Conservation (phyloP, 2,329 filamentous ascomycete genomes). For the Westerdykella sp. region DNA sequence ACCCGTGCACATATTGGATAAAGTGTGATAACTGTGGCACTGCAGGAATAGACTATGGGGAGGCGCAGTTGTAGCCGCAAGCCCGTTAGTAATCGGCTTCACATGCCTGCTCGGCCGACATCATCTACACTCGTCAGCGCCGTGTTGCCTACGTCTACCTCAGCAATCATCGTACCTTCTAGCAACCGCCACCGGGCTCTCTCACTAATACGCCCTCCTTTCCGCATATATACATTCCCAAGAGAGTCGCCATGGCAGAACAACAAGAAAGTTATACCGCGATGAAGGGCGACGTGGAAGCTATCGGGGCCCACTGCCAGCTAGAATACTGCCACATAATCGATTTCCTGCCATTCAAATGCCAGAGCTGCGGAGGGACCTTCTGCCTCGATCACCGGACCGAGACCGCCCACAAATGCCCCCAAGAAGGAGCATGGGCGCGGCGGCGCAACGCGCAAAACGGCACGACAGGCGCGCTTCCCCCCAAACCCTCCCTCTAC, state of each 20-base stretch:
- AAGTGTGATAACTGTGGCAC: too few relatives aligned
- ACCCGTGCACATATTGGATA: too few relatives aligned
- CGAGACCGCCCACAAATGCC: conserved; percentile 70
- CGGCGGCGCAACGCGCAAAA: conserved; percentile 39
- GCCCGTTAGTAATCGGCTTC: background rate
- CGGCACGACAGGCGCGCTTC: conserved; percentile 19
- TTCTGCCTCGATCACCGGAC: conserved; percentile 93
- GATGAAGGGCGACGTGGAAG: conserved; percentile 69
- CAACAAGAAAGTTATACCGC: conserved; percentile 52
- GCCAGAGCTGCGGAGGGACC: conserved; percentile 76
- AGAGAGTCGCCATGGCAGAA: background rate
- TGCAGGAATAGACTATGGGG: too few relatives aligned
- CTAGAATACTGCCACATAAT: conserved; percentile 87
- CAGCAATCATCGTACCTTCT: conserved; percentile 10
- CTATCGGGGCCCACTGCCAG: conserved; percentile 88
- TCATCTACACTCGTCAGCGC: conserved; percentile 8
- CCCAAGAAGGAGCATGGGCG: conserved; percentile 57
- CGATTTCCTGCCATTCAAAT: conserved; percentile 92
- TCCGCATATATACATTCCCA: background rate
- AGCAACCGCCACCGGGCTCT: conserved; percentile 2
- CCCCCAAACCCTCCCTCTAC: conserved; percentile 50
- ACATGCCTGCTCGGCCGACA: background rate
- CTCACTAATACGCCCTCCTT: conserved; percentile 12
- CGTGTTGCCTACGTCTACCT: conserved; percentile 4
- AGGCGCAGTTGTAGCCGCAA: too few relatives aligned